phyloP scores from a whole-genome alignment of 768 basidiomycete genomes.

The Saitozyma sp. region DNA sequence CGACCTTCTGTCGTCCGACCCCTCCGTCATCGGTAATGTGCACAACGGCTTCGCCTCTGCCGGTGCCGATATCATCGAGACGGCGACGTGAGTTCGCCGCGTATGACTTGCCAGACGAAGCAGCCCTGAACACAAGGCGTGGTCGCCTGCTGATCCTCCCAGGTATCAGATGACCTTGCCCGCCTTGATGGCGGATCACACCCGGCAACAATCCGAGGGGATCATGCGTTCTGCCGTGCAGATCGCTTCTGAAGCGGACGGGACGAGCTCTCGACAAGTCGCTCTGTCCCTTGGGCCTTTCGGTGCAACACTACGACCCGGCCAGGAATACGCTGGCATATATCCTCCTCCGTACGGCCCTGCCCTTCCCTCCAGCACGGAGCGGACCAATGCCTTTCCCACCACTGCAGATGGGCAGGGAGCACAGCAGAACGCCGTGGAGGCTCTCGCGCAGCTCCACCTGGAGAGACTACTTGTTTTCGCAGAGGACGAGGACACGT shows the following conservation, averaged over 20 bases:
- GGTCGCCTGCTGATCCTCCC: conserved; percentile 3
- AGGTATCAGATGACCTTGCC: conserved; percentile 34
- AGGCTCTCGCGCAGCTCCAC: conserved; percentile 66
- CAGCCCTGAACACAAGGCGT: neutral
- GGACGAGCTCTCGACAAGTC: conserved; percentile 51
- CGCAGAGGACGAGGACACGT: conserved; percentile 57
- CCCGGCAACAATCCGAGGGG: conserved; percentile 21
- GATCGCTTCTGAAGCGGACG: conserved; percentile 10
- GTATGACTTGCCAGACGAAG: neutral
- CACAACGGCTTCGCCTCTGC: conserved; percentile 67
- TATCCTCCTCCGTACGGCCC: conserved; percentile 79
- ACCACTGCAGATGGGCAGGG: neutral
- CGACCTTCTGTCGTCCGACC: conserved; percentile 60
- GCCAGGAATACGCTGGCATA: conserved; percentile 69
- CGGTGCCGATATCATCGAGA: conserved; percentile 67
- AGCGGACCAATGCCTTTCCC: conserved; percentile 20
- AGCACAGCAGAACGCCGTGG: conserved; percentile 16
- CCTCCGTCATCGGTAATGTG: conserved; percentile 60
- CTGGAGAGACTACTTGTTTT: conserved; percentile 63
- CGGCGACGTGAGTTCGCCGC: conserved; percentile 62
- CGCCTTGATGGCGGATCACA: conserved; percentile 6
- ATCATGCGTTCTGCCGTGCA: conserved; percentile 19
- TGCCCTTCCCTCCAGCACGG: neutral
- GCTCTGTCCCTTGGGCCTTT: conserved; percentile 74
- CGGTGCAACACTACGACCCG: conserved; percentile 65